Percentiles rank a stretch among this genome's conserved stretches.
phyloP scores from a whole-genome alignment of 23 red algal species.

The Chondrus crispus region DNA sequence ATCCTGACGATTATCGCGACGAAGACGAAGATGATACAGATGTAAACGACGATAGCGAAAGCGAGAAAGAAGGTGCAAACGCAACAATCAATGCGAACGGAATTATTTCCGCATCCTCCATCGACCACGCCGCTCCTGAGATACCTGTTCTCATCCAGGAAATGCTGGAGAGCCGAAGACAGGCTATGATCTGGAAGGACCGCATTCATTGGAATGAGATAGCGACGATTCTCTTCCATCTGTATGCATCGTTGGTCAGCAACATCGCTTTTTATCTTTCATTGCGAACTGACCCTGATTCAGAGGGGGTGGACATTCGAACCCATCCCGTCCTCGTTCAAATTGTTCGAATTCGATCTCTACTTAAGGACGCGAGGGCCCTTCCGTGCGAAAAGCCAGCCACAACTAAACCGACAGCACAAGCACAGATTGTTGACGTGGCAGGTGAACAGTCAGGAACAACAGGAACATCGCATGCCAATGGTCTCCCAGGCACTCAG shows the following conservation, averaged over 20 bases:
- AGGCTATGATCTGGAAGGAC: not conserved
- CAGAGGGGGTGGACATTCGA: constrained; percentile 2
- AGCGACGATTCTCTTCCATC: constrained; percentile 24
- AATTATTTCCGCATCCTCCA: not conserved
- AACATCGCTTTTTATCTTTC: constrained; percentile 56
- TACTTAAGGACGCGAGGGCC: not conserved
- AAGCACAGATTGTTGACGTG: no score
- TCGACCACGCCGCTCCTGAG: constrained; percentile 25
- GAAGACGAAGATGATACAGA: constrained; percentile 45
- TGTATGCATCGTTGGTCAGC: constrained; percentile 8
- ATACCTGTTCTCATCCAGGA: constrained; percentile 23
- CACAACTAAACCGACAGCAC: no score
- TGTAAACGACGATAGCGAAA: constrained; percentile 1
- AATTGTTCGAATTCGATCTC: constrained; percentile 24
- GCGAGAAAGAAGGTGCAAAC: not conserved
- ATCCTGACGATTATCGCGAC: constrained; percentile 44
- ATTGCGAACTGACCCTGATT: constrained; percentile 52
- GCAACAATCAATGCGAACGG: not conserved
- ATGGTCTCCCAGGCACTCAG: no score
- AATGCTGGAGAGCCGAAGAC: not conserved
- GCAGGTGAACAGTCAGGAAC: no score
- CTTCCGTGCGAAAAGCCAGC: not conserved
- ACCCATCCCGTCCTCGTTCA: constrained; percentile 47
- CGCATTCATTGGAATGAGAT: constrained; percentile 14
- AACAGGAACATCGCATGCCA: no score